Evolutionary conservation across 371 early-diverging fungal species (phyloP), one percentile per base, ranked within the genome.

Genomic region (Mucor piriformis): DNA sequence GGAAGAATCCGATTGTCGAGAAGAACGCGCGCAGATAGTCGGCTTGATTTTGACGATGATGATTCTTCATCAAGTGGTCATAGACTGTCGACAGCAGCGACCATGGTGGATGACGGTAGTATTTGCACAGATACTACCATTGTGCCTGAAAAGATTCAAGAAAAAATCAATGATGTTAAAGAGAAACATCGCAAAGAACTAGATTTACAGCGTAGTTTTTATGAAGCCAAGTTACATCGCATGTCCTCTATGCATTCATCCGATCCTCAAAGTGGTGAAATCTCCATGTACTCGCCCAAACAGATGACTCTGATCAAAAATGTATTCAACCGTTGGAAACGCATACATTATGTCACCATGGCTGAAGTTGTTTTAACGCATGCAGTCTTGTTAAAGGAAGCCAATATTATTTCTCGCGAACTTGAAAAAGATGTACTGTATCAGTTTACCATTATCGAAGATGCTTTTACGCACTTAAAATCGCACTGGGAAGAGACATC

Each of bases 361-460:
- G 91, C 92, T 3, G 89, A 91, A 62, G 79, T 74, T 8, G 84
- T 93, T 33, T 62, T 90, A 42, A 85, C 83, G 13, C 81, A 87
- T 51, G 91, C 90, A 0, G 82, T 85, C 2, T 54, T 89, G 46
- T 65, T 95, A 34, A 95, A 95, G 63, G 93, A 94, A 64, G 95
- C 92, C 61, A 95, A 95, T 57, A 82, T 94, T 12, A 92, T 92
- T 25, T 84, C 91, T 54, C 83, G 84, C 13, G 94, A 95, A 57
- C 72, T 95, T 4, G 81, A 76, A 4, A 92, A 91, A 55, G 73
- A 88, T 27, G 91, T 91, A 3, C 67, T 87, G 0, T 95, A 92
- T 66, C 94, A 95, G 66, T 88, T 94, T 59, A 82, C 88, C 4
- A 76, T 94, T 37, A 69, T 90, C 12, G 86, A 89, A 27, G 75